Percentiles rank a stretch among this genome's conserved stretches.
These are phyloP conservation scores for Aspergillus carbonarius DNA, from an alignment of 2,329 filamentous ascomycete genomes.

Conservation along the genomic window DNA sequence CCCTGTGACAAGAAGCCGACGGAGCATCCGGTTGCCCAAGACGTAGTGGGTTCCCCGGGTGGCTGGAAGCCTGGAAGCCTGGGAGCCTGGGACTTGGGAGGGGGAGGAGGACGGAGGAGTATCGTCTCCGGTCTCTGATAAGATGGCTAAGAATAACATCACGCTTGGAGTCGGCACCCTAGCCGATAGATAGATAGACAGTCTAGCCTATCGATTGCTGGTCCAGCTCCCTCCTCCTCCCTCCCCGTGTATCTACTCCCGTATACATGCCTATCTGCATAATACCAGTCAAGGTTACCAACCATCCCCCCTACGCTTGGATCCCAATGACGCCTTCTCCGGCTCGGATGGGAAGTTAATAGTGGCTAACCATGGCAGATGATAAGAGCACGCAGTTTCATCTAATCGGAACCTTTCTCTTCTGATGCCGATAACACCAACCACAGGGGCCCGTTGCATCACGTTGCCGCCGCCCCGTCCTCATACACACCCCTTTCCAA, in stretches of 20 bases:
- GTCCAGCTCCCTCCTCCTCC: no score
- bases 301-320: not conserved
- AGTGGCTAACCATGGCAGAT: not conserved
- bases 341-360: not conserved
- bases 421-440: conserved; percentile 25
- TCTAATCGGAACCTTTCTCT: conserved; percentile 7
- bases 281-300: not conserved
- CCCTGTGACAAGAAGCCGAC: not conserved
- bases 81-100: no score
- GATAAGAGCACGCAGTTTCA: not conserved
- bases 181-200: not conserved
- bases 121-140: not conserved
- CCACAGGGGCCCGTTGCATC: conserved; percentile 26
- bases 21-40: not conserved
- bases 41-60: not conserved
- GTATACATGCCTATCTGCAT: not conserved
- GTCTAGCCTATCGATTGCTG: no score
- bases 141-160: conserved; percentile 1
- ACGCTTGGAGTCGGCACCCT: not conserved
- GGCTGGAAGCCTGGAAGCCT: not conserved
- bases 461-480: conserved; percentile 25
- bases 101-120: no score
- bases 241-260: not conserved
- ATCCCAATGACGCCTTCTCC: not conserved
- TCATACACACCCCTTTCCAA: conserved; percentile 9